Conservation (phyloP, 768 basidiomycete species). For the Leccinum subtestaceum region DNA sequence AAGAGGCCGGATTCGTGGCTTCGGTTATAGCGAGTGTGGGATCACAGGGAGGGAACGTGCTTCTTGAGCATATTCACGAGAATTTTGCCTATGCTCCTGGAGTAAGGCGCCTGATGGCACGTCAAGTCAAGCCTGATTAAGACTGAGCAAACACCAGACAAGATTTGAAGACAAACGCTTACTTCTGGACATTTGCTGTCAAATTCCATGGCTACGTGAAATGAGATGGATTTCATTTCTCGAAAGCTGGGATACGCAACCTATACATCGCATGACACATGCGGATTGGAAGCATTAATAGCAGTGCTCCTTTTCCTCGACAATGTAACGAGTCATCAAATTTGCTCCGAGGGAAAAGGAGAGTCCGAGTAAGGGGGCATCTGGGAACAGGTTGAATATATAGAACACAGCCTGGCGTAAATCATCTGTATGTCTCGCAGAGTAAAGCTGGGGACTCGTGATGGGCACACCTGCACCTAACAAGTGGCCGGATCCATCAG, state of each 20-base stretch:
- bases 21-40: conserved; percentile 51
- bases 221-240: conserved; percentile 11
- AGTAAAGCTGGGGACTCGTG: conserved; percentile 81
- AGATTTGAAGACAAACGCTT: conserved; percentile 13
- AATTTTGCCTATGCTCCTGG: conserved; percentile 76
- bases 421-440: conserved; percentile 88
- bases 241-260: conserved; percentile 28
- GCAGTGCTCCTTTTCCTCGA: conserved; percentile 69
- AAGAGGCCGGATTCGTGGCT: conserved; percentile 43
- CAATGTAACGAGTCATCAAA: conserved; percentile 85
- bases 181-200: conserved; percentile 36
- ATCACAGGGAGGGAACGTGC: conserved; percentile 46
- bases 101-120: conserved; percentile 62
- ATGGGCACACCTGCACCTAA: conserved; percentile 82
- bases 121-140: conserved; percentile 49
- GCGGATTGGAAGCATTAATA: conserved; percentile 64
- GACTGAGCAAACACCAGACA: conserved; percentile 8
- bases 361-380: conserved; percentile 78
- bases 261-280: conserved; percentile 72
- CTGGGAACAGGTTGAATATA: conserved; percentile 68
- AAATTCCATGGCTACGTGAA: conserved; percentile 50
- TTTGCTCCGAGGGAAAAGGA: conserved; percentile 95
- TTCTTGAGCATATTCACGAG: conserved; percentile 54
- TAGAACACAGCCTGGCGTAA: conserved; percentile 77
- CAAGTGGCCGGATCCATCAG: conserved; percentile 14